Base-by-base conservation (phyloP, 2,329 filamentous ascomycete species). In the Fusarium sp. region DNA sequence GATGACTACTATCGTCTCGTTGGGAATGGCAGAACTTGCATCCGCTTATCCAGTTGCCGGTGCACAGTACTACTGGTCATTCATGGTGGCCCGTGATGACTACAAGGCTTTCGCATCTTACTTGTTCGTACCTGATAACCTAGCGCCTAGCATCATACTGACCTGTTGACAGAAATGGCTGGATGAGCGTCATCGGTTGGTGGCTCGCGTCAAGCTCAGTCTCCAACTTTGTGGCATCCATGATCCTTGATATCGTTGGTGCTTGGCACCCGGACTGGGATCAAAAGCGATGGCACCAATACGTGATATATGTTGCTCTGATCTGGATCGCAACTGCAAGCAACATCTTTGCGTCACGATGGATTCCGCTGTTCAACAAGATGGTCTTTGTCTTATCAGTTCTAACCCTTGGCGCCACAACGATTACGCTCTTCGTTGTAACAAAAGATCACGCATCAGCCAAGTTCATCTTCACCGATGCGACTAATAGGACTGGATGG, bases 241-340 rank as follows among this genome's bases (percentile, higher is more conserved):
- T 71, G 69, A 65, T 71, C 8, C 65, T 71, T 9, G 62, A 67
- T 7, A 69, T 71, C 6, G 51, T 54, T 2, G 30, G 53, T 3
- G 62, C 66, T 1, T 71, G 68, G 69, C 11, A 89, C 67, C 80
- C 85, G 1, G 80, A 77, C 43, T 92, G 88, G 73, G 78, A 81
- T 8, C 66, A 84, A 4, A 75, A 89, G 66, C 73, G 84, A 15
- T 92, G 88, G 87, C 89, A 92, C 67, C 87, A 90, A 62, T 92
- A 92, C 75, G 77, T 91, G 13, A 88, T 92, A 53, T 92, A 91
- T 75, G 83, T 90, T 37, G 87, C 78, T 6, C 87, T 87, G 69
- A 89, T 86, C 11, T 66, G 87, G 45, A 77, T 84, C 10, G 87
- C 87, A 14, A 87, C 90, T 60, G 56, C 85, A 39, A 80, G 90